Base-by-base conservation (phyloP, 2,329 filamentous ascomycete genomes). In the Bipolaris oryzae region DNA sequence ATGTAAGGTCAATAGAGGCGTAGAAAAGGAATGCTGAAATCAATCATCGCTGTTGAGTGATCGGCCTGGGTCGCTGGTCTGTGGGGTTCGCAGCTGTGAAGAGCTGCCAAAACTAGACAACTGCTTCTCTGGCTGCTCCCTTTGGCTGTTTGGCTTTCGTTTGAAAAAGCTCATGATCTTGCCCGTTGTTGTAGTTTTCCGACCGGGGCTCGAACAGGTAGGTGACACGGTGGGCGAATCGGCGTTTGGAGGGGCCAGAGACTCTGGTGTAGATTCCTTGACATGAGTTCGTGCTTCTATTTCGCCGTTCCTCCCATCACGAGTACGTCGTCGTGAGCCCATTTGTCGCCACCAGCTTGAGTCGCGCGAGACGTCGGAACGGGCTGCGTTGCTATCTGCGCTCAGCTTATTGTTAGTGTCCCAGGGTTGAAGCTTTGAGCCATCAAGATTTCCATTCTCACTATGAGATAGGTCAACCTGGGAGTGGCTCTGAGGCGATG, bases 121-220 rank as follows among this genome's bases (percentile, higher is more conserved):
- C 39, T 73, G 70, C 56, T 72, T 75, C 35, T 72, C 71, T 13
- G 70, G 67, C 21, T 75, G 67, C 21, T 75, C 71, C 34, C 65
- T 62, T 41, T 61, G 61, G 25, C 57, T 65, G 42, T 61, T 68
- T 1, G 71, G 69, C 54, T 73, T 76, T 33, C 74, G 62, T 47
- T 71, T 74, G 63, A 76, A 76, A 43, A 76, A 74, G 48, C 58
- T 74, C 54, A 73, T 74, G 25, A 75, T 67, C 53, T 75, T 74
- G 6, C 67, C 73, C 3, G 71, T 67, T 11, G 68, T 68, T 10
- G 68, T 68, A 21, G 70, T 71, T 50, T 59, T 68, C 45, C 63
- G 62, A 18, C 67, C 63, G 1, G 70, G 72, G 43, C 71, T 73
- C 23, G 63, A 53, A 7, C 54, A 59, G 3, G 61, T 66, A 7